Base-by-base conservation (phyloP, 768 basidiomycete genomes). In the Gelatoporia subvermispora region DNA sequence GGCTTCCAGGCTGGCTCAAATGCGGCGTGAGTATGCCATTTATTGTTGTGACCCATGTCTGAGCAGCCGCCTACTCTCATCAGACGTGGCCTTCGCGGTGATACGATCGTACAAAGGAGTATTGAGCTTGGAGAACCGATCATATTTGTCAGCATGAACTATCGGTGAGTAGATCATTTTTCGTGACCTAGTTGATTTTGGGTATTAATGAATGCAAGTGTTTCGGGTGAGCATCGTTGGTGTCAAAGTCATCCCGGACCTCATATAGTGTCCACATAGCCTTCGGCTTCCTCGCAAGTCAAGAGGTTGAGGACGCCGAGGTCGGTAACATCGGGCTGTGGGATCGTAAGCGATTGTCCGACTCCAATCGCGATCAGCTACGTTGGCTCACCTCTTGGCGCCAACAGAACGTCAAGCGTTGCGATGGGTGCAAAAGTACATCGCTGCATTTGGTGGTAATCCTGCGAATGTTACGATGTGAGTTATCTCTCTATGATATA, bases 61-160 rank as follows among this genome's bases (percentile, higher is more conserved):
- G n/a, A n/a, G n/a, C n/a, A n/a, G n/a, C n/a, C n/a, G n/a, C n/a
- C 5, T 31, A 31, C 28, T 31, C 28, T 7, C 7, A 31, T 31
- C 28, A 5, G 13, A 31, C 28, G n/a, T n/a, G 13, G 28, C 7
- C 13, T 31, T 31, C 5, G 37, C 21, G 50, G 45, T 4, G 15
- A 25, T 4, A 16, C 28, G 18, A 15, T 41, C 11, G 50, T 51
- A 9, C 18, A 42, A 17, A 67, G 73, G 13, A 78, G 77, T 0
- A 65, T 74, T 10, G 59, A 59, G 0, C 53, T 78, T 16, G 66
- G 65, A 1, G 53, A 63, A 42, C 77, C 78, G 1, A 66, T 76
- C 18, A 60, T 81, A 31, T 79, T 73, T 51, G 78, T 80, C 20
- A 73, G 72, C 49, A 70, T 77, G 62, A 80, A 80, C 54, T 80